These are phyloP conservation scores for Pisolithus marmoratus DNA, from an alignment of 768 basidiomycete species.

Conservation along the genomic window DNA sequence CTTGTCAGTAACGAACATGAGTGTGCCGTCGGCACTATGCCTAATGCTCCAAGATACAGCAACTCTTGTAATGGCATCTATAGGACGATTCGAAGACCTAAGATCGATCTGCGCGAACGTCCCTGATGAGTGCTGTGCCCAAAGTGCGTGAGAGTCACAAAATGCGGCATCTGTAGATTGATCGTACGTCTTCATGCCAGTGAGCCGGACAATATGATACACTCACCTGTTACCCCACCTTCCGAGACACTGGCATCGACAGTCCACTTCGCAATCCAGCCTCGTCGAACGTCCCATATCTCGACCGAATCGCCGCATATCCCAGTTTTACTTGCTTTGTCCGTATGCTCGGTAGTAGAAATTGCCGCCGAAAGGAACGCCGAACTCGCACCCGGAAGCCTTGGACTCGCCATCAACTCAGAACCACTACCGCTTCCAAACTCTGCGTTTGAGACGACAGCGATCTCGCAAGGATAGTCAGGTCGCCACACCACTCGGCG, in stretches of 20 bases:
- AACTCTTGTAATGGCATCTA: constrained; percentile 62
- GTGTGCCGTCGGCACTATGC: constrained; percentile 38
- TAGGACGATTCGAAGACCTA: constrained; percentile 53
- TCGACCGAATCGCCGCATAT: constrained; percentile 57
- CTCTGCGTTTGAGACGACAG: constrained; percentile 62
- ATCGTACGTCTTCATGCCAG: neutral
- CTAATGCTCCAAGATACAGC: constrained; percentile 57
- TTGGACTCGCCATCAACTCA: constrained; percentile 21
- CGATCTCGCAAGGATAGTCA: constrained; percentile 68
- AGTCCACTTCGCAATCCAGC: constrained; percentile 80
- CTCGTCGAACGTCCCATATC: constrained; percentile 82
- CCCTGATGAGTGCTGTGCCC: constrained; percentile 70
- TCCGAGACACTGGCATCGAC: constrained; percentile 60
- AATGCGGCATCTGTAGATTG: constrained; percentile 55
- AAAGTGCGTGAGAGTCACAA: constrained; percentile 63
- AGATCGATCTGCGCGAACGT: constrained; percentile 77
- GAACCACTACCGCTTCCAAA: constrained; percentile 32
- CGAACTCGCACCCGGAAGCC: constrained; percentile 20
- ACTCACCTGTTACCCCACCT: constrained; percentile 69
- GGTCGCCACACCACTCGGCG: constrained; percentile 76
- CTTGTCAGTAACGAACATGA: constrained; percentile 64
- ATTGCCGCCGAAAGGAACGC: constrained; percentile 13
- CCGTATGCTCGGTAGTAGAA: constrained; percentile 11
- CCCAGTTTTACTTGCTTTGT: constrained; percentile 9
- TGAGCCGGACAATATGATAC: neutral